These are phyloP conservation scores for Botrytis sinoallii DNA, from an alignment of 2,329 filamentous ascomycete genomes.

Conservation along the genomic window DNA sequence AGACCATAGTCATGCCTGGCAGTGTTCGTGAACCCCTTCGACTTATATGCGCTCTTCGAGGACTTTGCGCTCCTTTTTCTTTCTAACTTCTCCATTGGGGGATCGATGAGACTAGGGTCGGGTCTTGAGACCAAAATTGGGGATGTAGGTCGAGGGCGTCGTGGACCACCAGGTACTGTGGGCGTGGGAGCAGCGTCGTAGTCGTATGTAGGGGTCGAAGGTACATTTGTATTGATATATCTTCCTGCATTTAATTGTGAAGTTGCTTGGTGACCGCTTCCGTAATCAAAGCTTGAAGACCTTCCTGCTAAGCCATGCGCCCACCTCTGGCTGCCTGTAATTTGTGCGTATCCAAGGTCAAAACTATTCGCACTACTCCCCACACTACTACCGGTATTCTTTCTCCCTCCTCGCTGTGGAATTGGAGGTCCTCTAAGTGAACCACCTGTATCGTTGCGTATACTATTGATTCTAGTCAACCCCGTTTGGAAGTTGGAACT, in stretches of 20 bases:
- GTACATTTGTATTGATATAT: conserved; percentile 23
- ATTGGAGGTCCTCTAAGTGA: conserved; percentile 37
- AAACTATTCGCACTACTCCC: conserved; percentile 66
- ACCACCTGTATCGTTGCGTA: conserved; percentile 42
- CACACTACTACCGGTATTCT: conserved; percentile 57
- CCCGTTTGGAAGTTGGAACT: conserved; percentile 66
- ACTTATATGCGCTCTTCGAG: conserved; percentile 41
- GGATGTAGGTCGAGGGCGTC: conserved; percentile 47
- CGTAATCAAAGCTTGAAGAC: conserved; percentile 74
- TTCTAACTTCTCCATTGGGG: conserved; percentile 43
- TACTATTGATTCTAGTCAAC: conserved; percentile 61
- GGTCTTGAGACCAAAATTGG: conserved; percentile 36
- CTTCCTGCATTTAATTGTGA: conserved; percentile 37
- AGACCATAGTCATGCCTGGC: conserved; percentile 38
- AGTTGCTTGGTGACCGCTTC: conserved; percentile 42
- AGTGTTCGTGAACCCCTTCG: conserved; percentile 42
- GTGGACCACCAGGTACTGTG: conserved; percentile 76
- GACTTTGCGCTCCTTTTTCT: conserved; percentile 60
- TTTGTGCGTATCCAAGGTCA: conserved; percentile 59
- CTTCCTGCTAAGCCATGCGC: conserved; percentile 48
- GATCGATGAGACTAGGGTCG: conserved; percentile 24
- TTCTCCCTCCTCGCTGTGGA: conserved; percentile 49
- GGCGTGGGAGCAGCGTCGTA: conserved; percentile 84
- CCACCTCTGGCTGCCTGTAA: conserved; percentile 57
- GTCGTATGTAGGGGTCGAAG: conserved; percentile 43